phyloP scores from a whole-genome alignment of 495 filamentous ascomycete genomes.

The Staphylotrichum longicolle region DNA sequence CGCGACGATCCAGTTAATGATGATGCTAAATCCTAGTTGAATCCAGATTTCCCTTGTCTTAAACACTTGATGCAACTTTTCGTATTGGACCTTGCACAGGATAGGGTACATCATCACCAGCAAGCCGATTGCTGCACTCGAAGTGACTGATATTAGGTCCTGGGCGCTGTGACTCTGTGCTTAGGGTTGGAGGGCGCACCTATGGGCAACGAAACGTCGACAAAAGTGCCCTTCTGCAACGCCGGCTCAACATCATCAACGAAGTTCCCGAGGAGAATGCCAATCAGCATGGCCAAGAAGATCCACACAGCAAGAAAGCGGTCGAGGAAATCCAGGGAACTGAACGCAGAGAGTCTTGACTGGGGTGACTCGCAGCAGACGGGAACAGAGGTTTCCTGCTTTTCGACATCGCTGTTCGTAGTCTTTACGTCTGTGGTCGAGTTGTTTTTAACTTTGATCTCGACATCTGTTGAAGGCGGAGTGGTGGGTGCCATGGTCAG shows the following conservation, averaged over 20 bases:
- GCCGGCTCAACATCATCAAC: slow-evolving; percentile 59
- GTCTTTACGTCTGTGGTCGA: slow-evolving; percentile 1
- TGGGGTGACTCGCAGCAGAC: not conserved
- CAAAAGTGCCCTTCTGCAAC: slow-evolving; percentile 69
- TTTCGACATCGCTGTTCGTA: slow-evolving; percentile 16
- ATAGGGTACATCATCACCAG: slow-evolving; percentile 97
- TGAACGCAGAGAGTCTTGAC: slow-evolving; percentile 42
- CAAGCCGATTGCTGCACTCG: slow-evolving; percentile 64
- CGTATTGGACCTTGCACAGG: slow-evolving; percentile 86
- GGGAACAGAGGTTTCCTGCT: slow-evolving; percentile 1
- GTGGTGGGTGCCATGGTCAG: slow-evolving; percentile 12
- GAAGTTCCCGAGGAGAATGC: slow-evolving; percentile 78
- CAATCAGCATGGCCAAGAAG: slow-evolving; percentile 77
- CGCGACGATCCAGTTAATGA: slow-evolving; percentile 88
- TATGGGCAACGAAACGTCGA: slow-evolving; percentile 73
- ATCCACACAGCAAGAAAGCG: slow-evolving; percentile 83
- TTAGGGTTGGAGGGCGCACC: slow-evolving; percentile 44
- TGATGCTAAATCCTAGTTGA: slow-evolving; percentile 73
- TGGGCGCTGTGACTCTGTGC: too few relatives aligned
- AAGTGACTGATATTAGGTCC: too few relatives aligned
- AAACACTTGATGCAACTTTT: slow-evolving; percentile 71
- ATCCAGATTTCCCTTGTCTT: slow-evolving; percentile 64
- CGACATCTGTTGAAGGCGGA: not conserved
- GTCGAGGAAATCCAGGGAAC: slow-evolving; percentile 64
- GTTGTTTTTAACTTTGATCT: not conserved